Base-by-base conservation (phyloP, 1,284 basidiomycete genomes). In the Trichosporon faecale region DNA sequence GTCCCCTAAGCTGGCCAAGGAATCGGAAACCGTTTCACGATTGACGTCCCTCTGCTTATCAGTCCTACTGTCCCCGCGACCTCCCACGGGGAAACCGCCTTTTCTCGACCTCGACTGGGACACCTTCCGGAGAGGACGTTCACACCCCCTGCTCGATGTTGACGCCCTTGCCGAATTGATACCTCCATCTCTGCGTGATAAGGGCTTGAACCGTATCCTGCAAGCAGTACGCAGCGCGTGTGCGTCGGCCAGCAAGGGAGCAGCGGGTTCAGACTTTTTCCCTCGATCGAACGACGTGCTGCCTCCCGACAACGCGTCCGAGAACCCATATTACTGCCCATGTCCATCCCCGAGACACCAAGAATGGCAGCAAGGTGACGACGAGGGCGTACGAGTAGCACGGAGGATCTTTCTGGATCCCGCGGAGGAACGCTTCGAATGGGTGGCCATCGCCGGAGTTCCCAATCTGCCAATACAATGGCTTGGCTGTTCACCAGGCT, bases 361-460 rank as follows among this genome's bases (percentile, higher is more conserved):
- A 4, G 76, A 78, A 16, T 70, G 68, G 21, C 72, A 74, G 23
- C 52, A 21, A 2, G 60, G 63, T 14, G n/a, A 66, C 14, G 61
- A 52, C 14, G 40, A 23, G 12, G 37, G 68, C 18, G 23, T 67
- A 27, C 72, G 57, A 16, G 57, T 70, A 16, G 73, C 68, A 7
- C 71, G 78, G 12, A 76, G 75, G 9, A 18, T 84, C 21, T 83
- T 80, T 70, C 64, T 84, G n/a, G 74, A 80, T 49, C 69, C 80
- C 2, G 78, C 79, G 2, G 83, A 83, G 63, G 78, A 82, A 64
- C 72, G 82, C n/a, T 68, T 81, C 23, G 80, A 84, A 65, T 84
- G 80, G 81, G 66, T 72, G n/a, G 69, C 75, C 7, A 71, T 82
- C 1, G 72, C 69, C 55, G 76, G 74, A 5, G 68, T 69, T n/a